A percentile compares a stretch with the other conserved stretches of the same genome.
Conservation (phyloP, 306 rosid species). For the Cyclanthera cordifolia region DNA sequence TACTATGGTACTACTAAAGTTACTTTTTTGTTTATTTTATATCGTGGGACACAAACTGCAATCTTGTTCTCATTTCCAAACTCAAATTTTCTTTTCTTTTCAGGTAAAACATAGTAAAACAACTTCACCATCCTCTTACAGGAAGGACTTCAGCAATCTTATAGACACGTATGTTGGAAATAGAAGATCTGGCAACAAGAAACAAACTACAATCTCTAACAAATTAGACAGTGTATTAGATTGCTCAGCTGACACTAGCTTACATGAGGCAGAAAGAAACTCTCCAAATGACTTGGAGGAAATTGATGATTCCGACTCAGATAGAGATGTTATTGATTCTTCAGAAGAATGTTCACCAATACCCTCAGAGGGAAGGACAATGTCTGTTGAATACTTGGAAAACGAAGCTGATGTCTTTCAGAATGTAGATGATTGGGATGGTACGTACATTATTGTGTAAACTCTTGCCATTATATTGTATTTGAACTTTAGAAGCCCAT, state of each 20-base stretch:
- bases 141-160: conserved; percentile 53
- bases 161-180: conserved; percentile 38
- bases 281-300: conserved; percentile 31
- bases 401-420: conserved; percentile 57
- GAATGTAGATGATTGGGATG: conserved; percentile 68
- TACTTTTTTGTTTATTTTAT: neutral
- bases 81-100: neutral
- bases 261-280: conserved; percentile 29
- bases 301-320: conserved; percentile 28
- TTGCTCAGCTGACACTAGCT: conserved; percentile 9
- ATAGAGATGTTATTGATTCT: conserved; percentile 25
- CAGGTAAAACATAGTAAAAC: conserved; percentile 79
- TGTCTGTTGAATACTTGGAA: conserved; percentile 74
- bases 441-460: conserved; percentile 23
- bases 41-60: neutral
- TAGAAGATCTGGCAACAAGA: conserved; percentile 29
- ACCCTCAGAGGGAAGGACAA: conserved; percentile 36
- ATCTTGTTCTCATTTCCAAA: neutral
- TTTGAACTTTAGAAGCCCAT: conserved; percentile 2
- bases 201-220: conserved; percentile 21
- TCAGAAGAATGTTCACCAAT: conserved; percentile 18
- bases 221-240: conserved; percentile 20
- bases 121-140: conserved; percentile 49
- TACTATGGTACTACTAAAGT: neutral
- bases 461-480: conserved; percentile 9